Conservation (phyloP, 371 early-diverging fungal genomes). For the Globomyces sp. region DNA sequence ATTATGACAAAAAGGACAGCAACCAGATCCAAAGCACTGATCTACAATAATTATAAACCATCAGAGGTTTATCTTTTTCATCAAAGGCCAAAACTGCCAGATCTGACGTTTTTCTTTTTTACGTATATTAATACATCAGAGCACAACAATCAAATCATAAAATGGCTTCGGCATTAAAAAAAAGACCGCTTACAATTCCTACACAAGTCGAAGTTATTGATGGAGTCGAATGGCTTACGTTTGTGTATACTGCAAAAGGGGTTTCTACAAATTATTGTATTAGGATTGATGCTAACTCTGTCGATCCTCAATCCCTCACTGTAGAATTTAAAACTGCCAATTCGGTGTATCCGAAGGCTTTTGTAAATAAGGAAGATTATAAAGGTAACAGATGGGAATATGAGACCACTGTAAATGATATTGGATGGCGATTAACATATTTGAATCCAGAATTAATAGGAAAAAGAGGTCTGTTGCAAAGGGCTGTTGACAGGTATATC, state of each 20-base stretch:
- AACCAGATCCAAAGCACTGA: no score
- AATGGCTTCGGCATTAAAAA: background rate
- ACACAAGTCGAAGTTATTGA: slow-evolving; percentile 29
- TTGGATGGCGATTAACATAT: slow-evolving; percentile 89
- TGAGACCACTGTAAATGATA: slow-evolving; percentile 83
- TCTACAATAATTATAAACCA: no score
- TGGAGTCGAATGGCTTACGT: slow-evolving; percentile 68
- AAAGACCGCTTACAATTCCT: slow-evolving; percentile 14
- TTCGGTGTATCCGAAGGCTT: slow-evolving; percentile 87
- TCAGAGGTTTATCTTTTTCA: no score
- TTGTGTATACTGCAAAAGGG: slow-evolving; percentile 67
- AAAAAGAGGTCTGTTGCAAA: slow-evolving; percentile 89
- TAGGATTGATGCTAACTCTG: slow-evolving; percentile 73
- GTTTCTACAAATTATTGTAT: slow-evolving; percentile 66
- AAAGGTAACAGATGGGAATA: slow-evolving; percentile 90
- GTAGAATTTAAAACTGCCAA: slow-evolving; percentile 76
- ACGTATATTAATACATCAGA: no score
- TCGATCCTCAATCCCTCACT: slow-evolving; percentile 57
- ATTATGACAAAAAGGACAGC: no score
- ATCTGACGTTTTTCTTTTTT: no score
- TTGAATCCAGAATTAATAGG: slow-evolving; percentile 81
- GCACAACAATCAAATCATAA: no score
- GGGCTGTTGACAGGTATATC: slow-evolving; percentile 88
- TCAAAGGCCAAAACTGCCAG: no score
- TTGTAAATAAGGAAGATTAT: slow-evolving; percentile 61